These are phyloP conservation scores for Butyriboletus appendiculatus DNA, from an alignment of 1,284 basidiomycete species.

Conservation along the genomic window DNA sequence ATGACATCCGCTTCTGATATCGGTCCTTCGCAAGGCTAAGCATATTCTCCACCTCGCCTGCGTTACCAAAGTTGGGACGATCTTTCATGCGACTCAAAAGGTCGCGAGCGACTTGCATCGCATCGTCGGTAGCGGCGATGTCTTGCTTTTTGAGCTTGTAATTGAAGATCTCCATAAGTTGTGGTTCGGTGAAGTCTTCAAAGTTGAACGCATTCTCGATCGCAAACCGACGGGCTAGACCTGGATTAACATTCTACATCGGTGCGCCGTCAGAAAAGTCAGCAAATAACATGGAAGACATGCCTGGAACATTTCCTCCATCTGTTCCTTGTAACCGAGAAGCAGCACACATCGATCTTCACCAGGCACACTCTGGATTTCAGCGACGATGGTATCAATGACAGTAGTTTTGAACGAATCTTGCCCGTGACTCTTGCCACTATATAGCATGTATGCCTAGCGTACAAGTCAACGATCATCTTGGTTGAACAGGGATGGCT, in stretches of 20 bases:
- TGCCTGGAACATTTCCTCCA: slow-evolving; percentile 69
- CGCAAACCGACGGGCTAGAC: slow-evolving; percentile 57
- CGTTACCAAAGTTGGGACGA: slow-evolving; percentile 65
- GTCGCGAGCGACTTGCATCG: slow-evolving; percentile 54
- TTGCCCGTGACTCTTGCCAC: slow-evolving; percentile 29
- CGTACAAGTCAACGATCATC: not conserved
- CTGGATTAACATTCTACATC: slow-evolving; percentile 63
- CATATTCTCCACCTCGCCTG: slow-evolving; percentile 65
- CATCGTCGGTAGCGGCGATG: slow-evolving; percentile 51
- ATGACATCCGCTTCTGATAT: slow-evolving; percentile 45
- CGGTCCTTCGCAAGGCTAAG: slow-evolving; percentile 51
- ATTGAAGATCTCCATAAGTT: slow-evolving; percentile 52
- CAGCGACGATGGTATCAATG: slow-evolving; percentile 70
- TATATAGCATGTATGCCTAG: slow-evolving; percentile 69
- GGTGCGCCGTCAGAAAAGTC: not conserved
- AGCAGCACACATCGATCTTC: slow-evolving; percentile 54
- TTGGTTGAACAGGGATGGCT: not conserved
- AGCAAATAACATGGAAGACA: not conserved
- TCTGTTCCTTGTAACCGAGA: slow-evolving; percentile 61
- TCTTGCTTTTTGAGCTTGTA: slow-evolving; percentile 56
- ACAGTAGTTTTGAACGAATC: slow-evolving; percentile 63
- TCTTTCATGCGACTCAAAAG: slow-evolving; percentile 49
- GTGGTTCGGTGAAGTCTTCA: slow-evolving; percentile 54
- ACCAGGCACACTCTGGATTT: slow-evolving; percentile 60
- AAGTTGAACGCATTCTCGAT: slow-evolving; percentile 66